Evolutionary conservation across 169 alveolate species (phyloP), one percentile per base, ranked within the genome.

Genomic region (Cryptosporidium ryanae): DNA sequence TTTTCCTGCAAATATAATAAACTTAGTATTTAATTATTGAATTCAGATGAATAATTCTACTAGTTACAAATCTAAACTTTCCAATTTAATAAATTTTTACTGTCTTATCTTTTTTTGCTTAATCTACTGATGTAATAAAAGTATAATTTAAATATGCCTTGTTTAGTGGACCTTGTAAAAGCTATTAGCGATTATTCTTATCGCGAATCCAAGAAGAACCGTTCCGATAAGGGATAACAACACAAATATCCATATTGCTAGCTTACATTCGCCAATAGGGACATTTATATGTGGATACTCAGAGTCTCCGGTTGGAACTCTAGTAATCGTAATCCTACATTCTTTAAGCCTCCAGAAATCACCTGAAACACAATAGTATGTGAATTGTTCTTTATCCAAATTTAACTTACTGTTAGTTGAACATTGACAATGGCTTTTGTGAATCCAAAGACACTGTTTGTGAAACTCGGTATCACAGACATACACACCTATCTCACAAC

Each of bases 251-350:
- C 87, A 76, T 1, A 76, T 15, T 76, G 87, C 87, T 6, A 61
- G 44, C 50, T 76, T 76, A 38, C 87, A 76, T 46, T 76, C 87
- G n/a, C 87, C 87, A 15, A 76, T 76, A 2, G 87, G 87, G 13
- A 76, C 64, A 18, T 76, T 59, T 6, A 76, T 76, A 48, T 23
- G 59, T 0, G 87, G 87, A 61, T 76, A 76, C 27, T 55, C 63
- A 1, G 76, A 65, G 18, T 76, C 87, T 6, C 87, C 87, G 8
- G 87, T 76, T 3, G 87, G 87, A 10, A 76, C 76, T 38, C 43
- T 76, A 15, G 87, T 76, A 38, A 61, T 61, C 21, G 46, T 57
- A 5, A 76, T 76, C 34, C 87, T 76, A 50, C 87, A 76, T 44
- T 76, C 87, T 25, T 76, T 25, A 29, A 76, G 59, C 48, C 59